Evolutionary conservation across 1,139 yeast species (phyloP).

Genomic region (Suhomyces panamericanus): DNA sequence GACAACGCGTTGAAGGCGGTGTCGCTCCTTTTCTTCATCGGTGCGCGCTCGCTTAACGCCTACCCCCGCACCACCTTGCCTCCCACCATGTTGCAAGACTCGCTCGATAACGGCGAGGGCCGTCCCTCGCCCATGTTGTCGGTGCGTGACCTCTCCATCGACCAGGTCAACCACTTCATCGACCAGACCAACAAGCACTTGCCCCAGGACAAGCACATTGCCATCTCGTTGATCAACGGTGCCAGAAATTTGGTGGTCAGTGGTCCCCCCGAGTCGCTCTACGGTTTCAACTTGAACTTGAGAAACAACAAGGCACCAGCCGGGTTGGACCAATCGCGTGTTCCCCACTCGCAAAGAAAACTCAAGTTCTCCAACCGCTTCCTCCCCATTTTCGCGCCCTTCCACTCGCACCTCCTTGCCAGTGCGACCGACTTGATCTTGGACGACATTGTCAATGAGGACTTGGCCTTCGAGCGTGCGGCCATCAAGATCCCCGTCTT

Average conservation of each 20-base stretch:
- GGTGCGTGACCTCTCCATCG: constrained; percentile 78
- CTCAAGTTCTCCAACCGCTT: constrained; percentile 90
- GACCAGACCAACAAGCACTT: constrained; percentile 89
- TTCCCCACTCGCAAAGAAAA: constrained; percentile 91
- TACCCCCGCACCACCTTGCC: constrained; percentile 95
- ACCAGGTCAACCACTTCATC: constrained; percentile 77
- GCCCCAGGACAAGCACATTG: constrained; percentile 88
- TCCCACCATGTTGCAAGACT: constrained; percentile 90
- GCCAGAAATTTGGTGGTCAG: constrained; percentile 93
- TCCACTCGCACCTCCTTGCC: constrained; percentile 85
- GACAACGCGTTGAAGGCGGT: constrained; percentile 74
- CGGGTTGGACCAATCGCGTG: constrained; percentile 92
- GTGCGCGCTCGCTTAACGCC: constrained; percentile 84
- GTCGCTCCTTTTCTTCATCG: constrained; percentile 85
- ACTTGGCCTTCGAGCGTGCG: constrained; percentile 53
- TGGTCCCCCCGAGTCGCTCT: constrained; percentile 98
- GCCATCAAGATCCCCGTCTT: constrained; percentile 80
- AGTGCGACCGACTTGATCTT: constrained; percentile 69
- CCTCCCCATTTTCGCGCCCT: constrained; percentile 93
- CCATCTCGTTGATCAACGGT: constrained; percentile 89
- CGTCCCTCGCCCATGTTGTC: constrained; percentile 97
- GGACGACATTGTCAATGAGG: constrained; percentile 56
- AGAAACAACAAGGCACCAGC: constrained; percentile 94
- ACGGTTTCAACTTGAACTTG: constrained; percentile 88
- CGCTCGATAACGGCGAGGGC: constrained; percentile 93